Evolutionary conservation across 441 rosid species (phyloP), one percentile per base, ranked within the genome.

Genomic region (Rhodomyrtus psidioides): DNA sequence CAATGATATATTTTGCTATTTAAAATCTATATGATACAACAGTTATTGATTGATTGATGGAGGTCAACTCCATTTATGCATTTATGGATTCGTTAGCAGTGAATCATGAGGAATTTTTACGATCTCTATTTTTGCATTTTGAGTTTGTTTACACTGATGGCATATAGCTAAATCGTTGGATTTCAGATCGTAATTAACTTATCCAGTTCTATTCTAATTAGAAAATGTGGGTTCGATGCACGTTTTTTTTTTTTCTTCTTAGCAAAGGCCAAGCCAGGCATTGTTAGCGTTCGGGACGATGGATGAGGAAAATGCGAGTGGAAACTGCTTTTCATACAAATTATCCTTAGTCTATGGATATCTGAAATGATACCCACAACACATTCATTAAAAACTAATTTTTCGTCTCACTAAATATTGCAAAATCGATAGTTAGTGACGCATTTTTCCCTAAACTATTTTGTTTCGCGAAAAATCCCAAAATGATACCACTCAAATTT

Each of bases 401-500:
- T 62, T 62, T 30, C 23, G 1, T 30, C 8, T 17, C 2, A 21
- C 24, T 30, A 60, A 60, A 17, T 17, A 9, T 65, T 1, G 7
- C 14, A 65, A 34, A 34, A 12, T 13, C 5, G 12, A 65, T 65
- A 4, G 10, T 17, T 6, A 34, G 14, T 9, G 30, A 65, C 26
- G 17, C 5, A 2, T 65, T 65, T 30, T 2, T 44, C 2, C 2
- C 46, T 5, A 62, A 30, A 30, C 23, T 17, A 30, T 65, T 30
- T 9, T 6, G 1, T 2, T 34, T 21, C 3, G 17, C 3, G 1
- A 60, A 65, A 34, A 65, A 30, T 34, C 26, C 0, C 46, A 62
- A 28, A 34, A 0, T 0, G 2, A 4, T 65, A 1, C 19, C 26
- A 5, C 7, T 2, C 46, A 9, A 19, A 65, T 65, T 19, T 17